Base-by-base conservation (phyloP, 306 rosid species). In the Vigna radiata region DNA sequence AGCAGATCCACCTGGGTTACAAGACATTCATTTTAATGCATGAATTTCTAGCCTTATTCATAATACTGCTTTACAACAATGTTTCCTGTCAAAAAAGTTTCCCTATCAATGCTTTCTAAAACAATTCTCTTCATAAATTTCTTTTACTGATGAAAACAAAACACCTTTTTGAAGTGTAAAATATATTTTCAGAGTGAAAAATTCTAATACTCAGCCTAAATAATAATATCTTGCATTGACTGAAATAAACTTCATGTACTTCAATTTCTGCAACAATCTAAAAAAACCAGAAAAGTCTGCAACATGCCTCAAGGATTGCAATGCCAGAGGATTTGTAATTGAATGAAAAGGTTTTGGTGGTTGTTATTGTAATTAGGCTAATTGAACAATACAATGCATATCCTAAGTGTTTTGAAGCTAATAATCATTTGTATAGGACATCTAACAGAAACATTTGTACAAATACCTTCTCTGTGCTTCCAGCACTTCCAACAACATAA, bases 401-500 rank as follows among this genome's bases (percentile, higher is more conserved):
- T 0, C 3, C 5, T 10, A 60, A 6, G 4, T 29, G 31, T 2
- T 14, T 9, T 48, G 4, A 48, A 8, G 55, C 36, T 43, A 1
- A 6, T 73, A 25, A 5, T 23, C 43, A 25, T 8, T 13, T 19
- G 25, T 21, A 43, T 11, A 4, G 0, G 39, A 4, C 31, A 33
- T 1, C 5, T 73, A 16, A 8, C 12, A 27, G 5, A n/a, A 48
- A 48, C 3, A 31, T 8, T 31, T 31, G 19, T 4, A 50, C 0
- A 5, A 49, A 67, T 39, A 77, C 81, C 81, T 77, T 77, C 11
- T 77, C 68, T 43, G 55, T 77, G 44, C 13, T 77, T 50, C 81
- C 81, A 53, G 68, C 81, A 77, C 81, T 77, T 77, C 81, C 75
- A 43, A 77, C 75, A 10, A 67, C 68, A 67, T 77, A 67, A 17